Percentiles rank a stretch among this genome's conserved stretches.
Conservation (phyloP, 768 basidiomycete species). For the Boletellus sp. region DNA sequence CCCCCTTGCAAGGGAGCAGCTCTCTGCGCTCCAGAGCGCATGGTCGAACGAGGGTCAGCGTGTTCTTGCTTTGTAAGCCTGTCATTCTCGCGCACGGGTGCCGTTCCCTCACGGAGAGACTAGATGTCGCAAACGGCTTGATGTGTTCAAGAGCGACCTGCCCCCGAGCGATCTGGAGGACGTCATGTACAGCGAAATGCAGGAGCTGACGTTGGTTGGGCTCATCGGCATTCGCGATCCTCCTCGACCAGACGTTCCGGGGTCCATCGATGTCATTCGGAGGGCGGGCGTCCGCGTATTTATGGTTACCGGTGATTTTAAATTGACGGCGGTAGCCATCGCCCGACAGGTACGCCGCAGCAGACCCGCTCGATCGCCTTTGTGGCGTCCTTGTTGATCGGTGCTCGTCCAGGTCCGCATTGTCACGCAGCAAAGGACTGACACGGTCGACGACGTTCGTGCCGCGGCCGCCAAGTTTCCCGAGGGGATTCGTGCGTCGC, state of each 20-base stretch:
- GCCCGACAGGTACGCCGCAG: slow-evolving; percentile 37
- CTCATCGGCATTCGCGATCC: slow-evolving; percentile 56
- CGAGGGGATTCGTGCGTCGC: slow-evolving; percentile 5
- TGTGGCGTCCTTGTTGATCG: slow-evolving; percentile 1
- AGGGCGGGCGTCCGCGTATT: slow-evolving; percentile 51
- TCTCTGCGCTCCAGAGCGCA: slow-evolving; percentile 32
- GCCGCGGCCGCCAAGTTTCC: slow-evolving; percentile 17
- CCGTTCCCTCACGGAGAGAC: not conserved
- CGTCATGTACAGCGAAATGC: slow-evolving; percentile 36
- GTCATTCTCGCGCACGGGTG: not conserved
- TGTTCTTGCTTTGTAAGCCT: slow-evolving; percentile 43
- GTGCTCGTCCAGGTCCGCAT: slow-evolving; percentile 36
- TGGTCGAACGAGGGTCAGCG: slow-evolving; percentile 52
- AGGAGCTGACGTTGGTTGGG: slow-evolving; percentile 45
- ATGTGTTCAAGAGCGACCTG: slow-evolving; percentile 24
- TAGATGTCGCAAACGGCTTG: slow-evolving; percentile 31
- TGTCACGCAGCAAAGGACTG: slow-evolving; percentile 36
- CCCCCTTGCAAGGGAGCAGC: slow-evolving; percentile 12
- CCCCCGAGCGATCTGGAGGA: slow-evolving; percentile 33
- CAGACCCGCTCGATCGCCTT: slow-evolving; percentile 1
- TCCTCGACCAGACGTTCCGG: slow-evolving; percentile 47
- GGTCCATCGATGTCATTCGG: slow-evolving; percentile 44
- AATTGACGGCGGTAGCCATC: slow-evolving; percentile 50
- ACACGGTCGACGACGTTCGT: slow-evolving; percentile 32
- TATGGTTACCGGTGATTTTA: slow-evolving; percentile 58